Percentiles rank a stretch among this genome's conserved stretches.
phyloP scores from a whole-genome alignment of 202 grass and related monocot species.

The Setaria italica region DNA sequence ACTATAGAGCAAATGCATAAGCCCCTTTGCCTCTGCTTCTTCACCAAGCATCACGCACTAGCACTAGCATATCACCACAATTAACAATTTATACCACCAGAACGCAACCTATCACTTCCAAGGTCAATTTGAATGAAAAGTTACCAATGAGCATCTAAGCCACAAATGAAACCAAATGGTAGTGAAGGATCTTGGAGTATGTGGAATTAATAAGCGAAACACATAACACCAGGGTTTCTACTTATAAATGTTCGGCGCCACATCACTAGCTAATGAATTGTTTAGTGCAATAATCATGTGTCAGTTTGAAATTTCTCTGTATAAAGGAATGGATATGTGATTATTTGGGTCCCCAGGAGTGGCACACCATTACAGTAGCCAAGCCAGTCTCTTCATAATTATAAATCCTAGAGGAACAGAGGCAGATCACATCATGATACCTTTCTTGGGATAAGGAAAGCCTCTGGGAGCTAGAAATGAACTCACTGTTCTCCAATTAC shows the following conservation, averaged over 20 bases:
- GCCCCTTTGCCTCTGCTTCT: not conserved
- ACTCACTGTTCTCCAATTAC: too few species aligned
- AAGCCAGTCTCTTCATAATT: not conserved
- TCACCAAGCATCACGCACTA: not conserved
- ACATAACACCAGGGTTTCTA: too few species aligned
- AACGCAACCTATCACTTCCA: not conserved
- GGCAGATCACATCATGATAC: not conserved
- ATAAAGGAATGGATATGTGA: not conserved
- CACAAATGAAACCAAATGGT: not conserved
- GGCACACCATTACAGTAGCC: constrained; percentile 10
- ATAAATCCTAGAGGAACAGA: not conserved
- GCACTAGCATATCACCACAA: constrained; percentile 1
- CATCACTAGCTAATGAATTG: too few species aligned
- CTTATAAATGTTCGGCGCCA: too few species aligned
- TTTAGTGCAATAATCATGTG: constrained; percentile 1
- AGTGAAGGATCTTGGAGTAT: not conserved
- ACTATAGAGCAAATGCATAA: not conserved
- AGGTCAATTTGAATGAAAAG: not conserved
- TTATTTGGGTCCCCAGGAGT: not conserved
- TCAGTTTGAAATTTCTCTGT: not conserved
- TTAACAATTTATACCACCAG: not conserved
- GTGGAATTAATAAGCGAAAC: too few species aligned
- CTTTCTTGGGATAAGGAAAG: not conserved
- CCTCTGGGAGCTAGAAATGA: not conserved
- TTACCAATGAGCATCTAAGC: not conserved